Evolutionary conservation across 2,329 filamentous ascomycete genomes (phyloP).

Genomic region (Lecanicillium sp.): DNA sequence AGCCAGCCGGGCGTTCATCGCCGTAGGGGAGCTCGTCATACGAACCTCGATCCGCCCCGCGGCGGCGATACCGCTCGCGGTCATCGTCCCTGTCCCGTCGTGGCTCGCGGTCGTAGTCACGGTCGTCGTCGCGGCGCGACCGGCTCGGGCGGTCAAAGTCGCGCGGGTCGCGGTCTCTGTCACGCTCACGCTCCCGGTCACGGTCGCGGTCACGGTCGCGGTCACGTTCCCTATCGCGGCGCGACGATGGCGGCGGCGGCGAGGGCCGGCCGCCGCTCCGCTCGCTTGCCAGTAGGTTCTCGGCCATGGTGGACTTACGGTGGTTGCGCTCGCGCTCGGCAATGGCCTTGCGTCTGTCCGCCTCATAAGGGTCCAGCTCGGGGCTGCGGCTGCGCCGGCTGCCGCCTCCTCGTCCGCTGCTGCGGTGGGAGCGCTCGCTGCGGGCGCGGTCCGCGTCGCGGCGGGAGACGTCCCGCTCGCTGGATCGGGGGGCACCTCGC

Average conservation of each 20-base stretch:
- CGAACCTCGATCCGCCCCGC: slow-evolving; percentile 66
- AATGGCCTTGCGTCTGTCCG: slow-evolving; percentile 87
- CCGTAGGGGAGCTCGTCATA: slow-evolving; percentile 91
- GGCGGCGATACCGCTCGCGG: slow-evolving; percentile 83
- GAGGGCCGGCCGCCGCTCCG: slow-evolving; percentile 27
- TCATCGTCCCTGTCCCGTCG: slow-evolving; percentile 84
- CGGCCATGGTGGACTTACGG: slow-evolving; percentile 69
- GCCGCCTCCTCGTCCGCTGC: slow-evolving; percentile 46
- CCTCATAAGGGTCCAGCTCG: slow-evolving; percentile 92
- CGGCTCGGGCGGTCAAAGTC: slow-evolving; percentile 47
- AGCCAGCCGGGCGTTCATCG: slow-evolving; percentile 58
- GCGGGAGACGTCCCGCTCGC: slow-evolving; percentile 49
- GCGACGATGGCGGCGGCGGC: slow-evolving; percentile 35
- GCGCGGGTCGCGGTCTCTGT: slow-evolving; percentile 30
- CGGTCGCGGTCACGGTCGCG: slow-evolving; percentile 29
- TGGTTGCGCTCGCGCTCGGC: slow-evolving; percentile 93
- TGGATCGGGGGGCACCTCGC: slow-evolving; percentile 50
- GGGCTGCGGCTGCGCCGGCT: slow-evolving; percentile 73
- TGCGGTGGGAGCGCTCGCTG: slow-evolving; percentile 59
- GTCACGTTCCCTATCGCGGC: slow-evolving; percentile 38
- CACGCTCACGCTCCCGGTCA: slow-evolving; percentile 35
- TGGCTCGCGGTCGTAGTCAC: slow-evolving; percentile 76
- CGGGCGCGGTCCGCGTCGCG: slow-evolving; percentile 54
- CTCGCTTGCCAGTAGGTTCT: slow-evolving; percentile 45
- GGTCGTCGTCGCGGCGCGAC: slow-evolving; percentile 55